Percentiles rank a stretch among this genome's conserved stretches.
These are phyloP conservation scores for Blepharisma stoltei DNA, from an alignment of 73 alveolate species.

Conservation along the genomic window DNA sequence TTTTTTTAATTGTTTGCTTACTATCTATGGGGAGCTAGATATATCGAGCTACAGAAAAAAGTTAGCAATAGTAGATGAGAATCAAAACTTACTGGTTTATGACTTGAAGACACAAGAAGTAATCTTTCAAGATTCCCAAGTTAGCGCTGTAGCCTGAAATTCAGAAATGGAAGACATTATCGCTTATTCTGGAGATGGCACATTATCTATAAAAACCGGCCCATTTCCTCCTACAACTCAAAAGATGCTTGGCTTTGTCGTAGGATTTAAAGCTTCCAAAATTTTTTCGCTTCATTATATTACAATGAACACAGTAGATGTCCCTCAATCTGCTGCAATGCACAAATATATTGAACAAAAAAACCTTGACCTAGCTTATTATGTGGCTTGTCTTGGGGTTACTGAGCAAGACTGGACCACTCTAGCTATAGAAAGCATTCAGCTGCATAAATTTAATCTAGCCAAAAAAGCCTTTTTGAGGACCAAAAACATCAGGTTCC, in stretches of 20 bases:
- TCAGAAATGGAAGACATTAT: slow-evolving; percentile 94
- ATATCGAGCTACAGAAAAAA: slow-evolving; percentile 72
- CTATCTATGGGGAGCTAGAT: no score
- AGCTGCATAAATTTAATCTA: slow-evolving; percentile 71
- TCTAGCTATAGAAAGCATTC: slow-evolving; percentile 91
- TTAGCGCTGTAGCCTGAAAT: slow-evolving; percentile 94
- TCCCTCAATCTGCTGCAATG: slow-evolving; percentile 90
- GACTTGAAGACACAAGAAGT: slow-evolving; percentile 73
- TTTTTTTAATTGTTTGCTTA: no score
- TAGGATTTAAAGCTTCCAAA: slow-evolving; percentile 97
- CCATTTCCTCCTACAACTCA: slow-evolving; percentile 69
- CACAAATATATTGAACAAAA: slow-evolving; percentile 89
- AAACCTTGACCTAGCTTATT: slow-evolving; percentile 81
- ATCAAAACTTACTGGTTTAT: slow-evolving; percentile 68
- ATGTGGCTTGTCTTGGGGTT: slow-evolving; percentile 97
- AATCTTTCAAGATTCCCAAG: slow-evolving; percentile 82
- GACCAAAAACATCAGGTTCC: slow-evolving; percentile 77
- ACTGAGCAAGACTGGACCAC: slow-evolving; percentile 97
- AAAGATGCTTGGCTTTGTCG: slow-evolving; percentile 77
- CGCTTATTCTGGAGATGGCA: slow-evolving; percentile 55
- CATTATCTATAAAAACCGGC: slow-evolving; percentile 75
- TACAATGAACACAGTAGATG: slow-evolving; percentile 85
- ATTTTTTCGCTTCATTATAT: slow-evolving; percentile 84
- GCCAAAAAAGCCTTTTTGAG: slow-evolving; percentile 90
- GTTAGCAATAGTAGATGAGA: slow-evolving; percentile 85